A percentile compares a stretch with the other conserved stretches of the same genome.
Conservation (phyloP, 345 rosid genomes). For the Rhodamnia argentea region DNA sequence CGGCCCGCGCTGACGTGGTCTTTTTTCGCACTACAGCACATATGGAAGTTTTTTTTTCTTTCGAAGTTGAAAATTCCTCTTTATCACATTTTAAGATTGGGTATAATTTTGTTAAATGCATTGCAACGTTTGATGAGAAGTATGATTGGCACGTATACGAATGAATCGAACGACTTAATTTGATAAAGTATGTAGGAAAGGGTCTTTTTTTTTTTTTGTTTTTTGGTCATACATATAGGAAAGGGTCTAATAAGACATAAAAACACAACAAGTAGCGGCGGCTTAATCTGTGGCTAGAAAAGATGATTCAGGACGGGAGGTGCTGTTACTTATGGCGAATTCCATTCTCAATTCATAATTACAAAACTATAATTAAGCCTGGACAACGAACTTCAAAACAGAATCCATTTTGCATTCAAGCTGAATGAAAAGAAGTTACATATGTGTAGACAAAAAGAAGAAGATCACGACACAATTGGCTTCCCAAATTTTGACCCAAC, state of each 20-base stretch:
- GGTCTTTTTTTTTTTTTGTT: no score
- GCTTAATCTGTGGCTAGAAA: not conserved
- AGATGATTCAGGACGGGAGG: not conserved
- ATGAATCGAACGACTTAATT: not conserved
- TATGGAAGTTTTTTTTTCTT: not conserved
- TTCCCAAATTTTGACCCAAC: no score
- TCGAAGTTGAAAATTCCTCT: not conserved
- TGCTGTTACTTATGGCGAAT: not conserved
- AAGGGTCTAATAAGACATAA: not conserved
- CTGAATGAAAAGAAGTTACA: not conserved
- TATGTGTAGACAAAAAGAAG: not conserved
- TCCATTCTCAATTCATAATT: no score
- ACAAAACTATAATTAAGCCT: no score
- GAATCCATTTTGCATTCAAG: not conserved
- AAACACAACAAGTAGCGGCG: no score
- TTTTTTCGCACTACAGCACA: not conserved
- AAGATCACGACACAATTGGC: no score
- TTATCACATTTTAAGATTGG: not conserved
- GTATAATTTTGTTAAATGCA: not conserved
- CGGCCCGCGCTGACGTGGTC: rapidly evolving
- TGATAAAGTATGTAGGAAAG: no score
- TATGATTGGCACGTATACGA: not conserved
- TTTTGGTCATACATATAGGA: no score
- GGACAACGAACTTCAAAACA: no score
- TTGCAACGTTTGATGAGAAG: not conserved